Evolutionary conservation across 148 eudicot species (phyloP).

Genomic region (Arctostaphylos glauca): DNA sequence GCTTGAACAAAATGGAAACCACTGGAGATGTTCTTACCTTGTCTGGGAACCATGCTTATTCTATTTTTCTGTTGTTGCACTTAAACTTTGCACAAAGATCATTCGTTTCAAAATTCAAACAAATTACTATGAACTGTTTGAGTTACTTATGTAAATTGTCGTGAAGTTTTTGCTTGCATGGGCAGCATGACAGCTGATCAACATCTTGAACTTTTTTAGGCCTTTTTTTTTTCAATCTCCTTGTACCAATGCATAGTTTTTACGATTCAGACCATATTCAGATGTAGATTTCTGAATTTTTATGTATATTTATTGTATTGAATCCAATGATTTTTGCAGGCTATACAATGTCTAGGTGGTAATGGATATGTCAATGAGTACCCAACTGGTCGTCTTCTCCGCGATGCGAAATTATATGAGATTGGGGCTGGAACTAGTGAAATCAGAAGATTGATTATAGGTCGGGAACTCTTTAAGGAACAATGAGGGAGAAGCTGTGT

Average conservation of each 20-base stretch:
- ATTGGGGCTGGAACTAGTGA: conserved; percentile 99
- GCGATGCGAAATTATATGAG: conserved; percentile 95
- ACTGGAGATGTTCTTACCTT: neutral
- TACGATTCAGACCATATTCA: neutral
- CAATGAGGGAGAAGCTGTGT: conserved; percentile 32
- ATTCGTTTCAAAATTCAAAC: neutral
- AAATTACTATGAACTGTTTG: neutral
- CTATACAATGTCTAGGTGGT: conserved; percentile 95
- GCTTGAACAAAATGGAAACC: too few relatives aligned
- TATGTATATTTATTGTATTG: neutral
- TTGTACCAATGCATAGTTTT: neutral
- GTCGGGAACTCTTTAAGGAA: conserved; percentile 80
- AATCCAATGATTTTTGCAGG: conserved; percentile 42
- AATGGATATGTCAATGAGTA: conserved; percentile 95
- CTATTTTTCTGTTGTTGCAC: neutral
- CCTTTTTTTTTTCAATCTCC: neutral
- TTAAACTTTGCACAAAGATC: neutral
- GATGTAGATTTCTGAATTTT: neutral
- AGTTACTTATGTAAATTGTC: neutral
- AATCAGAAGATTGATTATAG: conserved; percentile 86
- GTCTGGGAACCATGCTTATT: neutral
- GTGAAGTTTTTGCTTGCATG: too few relatives aligned
- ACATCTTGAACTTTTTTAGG: neutral
- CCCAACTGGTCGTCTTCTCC: conserved; percentile 88
- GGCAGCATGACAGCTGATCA: too few relatives aligned